Percentiles rank a stretch among this genome's conserved stretches.
Evolutionary conservation across 495 filamentous ascomycete species (phyloP).

Genomic region (Talaromyces nanjingensis): DNA sequence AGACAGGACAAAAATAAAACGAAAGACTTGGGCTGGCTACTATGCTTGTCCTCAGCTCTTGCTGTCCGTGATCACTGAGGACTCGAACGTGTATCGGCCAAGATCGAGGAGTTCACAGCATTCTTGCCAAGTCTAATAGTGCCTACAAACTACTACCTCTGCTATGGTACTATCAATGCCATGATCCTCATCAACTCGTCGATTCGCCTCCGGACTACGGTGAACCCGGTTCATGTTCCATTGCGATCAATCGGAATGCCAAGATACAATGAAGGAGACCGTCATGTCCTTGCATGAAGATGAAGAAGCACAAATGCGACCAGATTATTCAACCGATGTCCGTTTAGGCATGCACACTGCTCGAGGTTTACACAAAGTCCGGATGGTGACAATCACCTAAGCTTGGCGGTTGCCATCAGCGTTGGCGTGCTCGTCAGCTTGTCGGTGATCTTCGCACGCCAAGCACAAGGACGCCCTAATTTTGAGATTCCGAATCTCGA

Average conservation of each 20-base stretch:
- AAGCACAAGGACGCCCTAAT: background rate
- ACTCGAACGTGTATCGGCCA: background rate
- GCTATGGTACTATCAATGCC: background rate
- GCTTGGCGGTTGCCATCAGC: background rate
- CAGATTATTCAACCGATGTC: background rate
- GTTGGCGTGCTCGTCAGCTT: background rate
- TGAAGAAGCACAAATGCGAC: background rate
- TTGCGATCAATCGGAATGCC: background rate
- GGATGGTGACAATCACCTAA: background rate
- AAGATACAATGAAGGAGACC: background rate
- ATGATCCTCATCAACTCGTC: background rate
- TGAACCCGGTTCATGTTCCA: background rate
- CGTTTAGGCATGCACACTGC: background rate
- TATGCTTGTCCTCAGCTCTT: background rate
- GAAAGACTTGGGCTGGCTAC: background rate
- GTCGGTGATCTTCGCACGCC: background rate
- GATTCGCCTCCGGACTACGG: background rate
- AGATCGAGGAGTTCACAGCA: background rate
- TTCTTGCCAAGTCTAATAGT: conserved; percentile 2
- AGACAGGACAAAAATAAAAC: background rate
- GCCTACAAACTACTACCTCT: background rate
- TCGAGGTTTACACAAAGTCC: background rate
- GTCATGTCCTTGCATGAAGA: background rate
- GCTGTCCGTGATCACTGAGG: background rate
- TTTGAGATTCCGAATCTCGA: background rate